phyloP scores from a whole-genome alignment of 2,329 filamentous ascomycete genomes.

The Botryotinia convoluta region DNA sequence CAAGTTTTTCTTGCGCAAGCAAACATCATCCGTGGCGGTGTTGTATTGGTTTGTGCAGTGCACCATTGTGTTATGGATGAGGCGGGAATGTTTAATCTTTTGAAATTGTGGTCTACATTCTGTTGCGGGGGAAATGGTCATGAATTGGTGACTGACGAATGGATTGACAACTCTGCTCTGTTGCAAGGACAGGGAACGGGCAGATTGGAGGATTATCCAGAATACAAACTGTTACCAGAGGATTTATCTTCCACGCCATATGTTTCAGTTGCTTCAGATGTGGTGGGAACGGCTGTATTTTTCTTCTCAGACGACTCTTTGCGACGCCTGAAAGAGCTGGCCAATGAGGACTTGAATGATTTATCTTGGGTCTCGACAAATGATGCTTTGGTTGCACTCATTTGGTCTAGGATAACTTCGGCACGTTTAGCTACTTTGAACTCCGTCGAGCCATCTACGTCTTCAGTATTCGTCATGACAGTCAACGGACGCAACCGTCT shows the following conservation, averaged over 20 bases:
- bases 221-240: neutral
- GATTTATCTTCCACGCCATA: neutral
- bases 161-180: constrained; percentile 4
- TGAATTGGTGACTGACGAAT: neutral
- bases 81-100: neutral
- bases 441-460: neutral
- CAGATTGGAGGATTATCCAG: neutral
- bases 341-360: neutral
- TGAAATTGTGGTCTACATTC: constrained; percentile 13
- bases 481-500: neutral
- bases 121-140: neutral
- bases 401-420: neutral
- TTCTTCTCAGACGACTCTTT: constrained; percentile 12
- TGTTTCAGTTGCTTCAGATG: neutral
- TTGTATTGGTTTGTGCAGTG: neutral
- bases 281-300: neutral
- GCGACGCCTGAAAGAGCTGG: constrained; percentile 5
- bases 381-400: constrained; percentile 14
- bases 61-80: constrained; percentile 14
- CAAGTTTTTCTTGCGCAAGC: neutral
- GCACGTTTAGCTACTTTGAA: constrained; percentile 1
- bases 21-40: neutral
- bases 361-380: constrained; percentile 9
- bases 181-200: neutral
- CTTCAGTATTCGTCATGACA: neutral